Evolutionary conservation across 1,284 basidiomycete species (phyloP).

Genomic region (Cerioporus squamosus): DNA sequence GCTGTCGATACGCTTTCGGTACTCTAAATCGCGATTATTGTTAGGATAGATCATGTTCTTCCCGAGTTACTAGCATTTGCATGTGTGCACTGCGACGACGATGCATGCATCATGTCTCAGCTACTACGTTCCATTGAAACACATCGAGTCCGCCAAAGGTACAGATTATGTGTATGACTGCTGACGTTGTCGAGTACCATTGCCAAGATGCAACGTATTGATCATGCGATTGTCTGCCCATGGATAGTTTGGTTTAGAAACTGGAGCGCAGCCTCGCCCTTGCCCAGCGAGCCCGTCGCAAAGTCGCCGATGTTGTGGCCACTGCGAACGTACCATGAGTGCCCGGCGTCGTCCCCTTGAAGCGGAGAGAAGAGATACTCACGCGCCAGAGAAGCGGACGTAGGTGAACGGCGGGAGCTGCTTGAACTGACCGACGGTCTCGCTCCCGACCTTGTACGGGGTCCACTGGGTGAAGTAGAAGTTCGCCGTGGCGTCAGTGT

Average conservation of each 20-base stretch:
- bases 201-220: too few species aligned
- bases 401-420: constrained; percentile 64
- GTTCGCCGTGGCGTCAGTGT: constrained; percentile 17
- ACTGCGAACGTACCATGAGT: neutral
- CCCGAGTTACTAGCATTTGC: too few species aligned
- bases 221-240: constrained; percentile 1
- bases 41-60: neutral
- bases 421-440: constrained; percentile 54
- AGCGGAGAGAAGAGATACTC: neutral
- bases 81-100: too few species aligned
- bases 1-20: constrained; percentile 6
- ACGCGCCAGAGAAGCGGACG: constrained; percentile 52
- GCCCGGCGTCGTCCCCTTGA: too few species aligned
- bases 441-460: constrained; percentile 52
- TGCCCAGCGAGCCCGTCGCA: constrained; percentile 16
- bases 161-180: too few species aligned
- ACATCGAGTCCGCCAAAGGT: too few species aligned
- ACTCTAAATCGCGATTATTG: neutral
- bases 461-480: constrained; percentile 46
- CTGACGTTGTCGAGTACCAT: too few species aligned
- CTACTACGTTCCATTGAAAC: too few species aligned
- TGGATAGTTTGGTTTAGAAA: constrained; percentile 27
- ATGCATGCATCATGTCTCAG: too few species aligned
- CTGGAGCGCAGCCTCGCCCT: constrained; percentile 23
- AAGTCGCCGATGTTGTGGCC: constrained; percentile 28